Evolutionary conservation across 345 rosid species (phyloP).

Genomic region (Psidium friedrichsthalianum): DNA sequence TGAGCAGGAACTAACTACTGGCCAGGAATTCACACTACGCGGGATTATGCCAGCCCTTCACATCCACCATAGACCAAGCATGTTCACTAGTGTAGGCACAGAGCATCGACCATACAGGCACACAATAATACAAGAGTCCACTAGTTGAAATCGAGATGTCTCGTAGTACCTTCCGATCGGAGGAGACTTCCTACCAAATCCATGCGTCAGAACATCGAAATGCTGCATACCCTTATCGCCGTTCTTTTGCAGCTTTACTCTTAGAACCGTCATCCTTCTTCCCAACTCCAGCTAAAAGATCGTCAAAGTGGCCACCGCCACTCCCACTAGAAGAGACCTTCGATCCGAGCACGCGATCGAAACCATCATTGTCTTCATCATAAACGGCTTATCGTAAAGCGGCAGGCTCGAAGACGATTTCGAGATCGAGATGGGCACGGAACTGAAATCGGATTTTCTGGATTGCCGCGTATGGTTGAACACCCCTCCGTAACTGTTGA

Average conservation of each 20-base stretch:
- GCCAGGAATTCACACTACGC: background rate
- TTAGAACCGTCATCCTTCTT: slow-evolving; percentile 10
- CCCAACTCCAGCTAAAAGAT: slow-evolving; percentile 21
- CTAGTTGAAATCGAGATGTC: background rate
- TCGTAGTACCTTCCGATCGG: slow-evolving; percentile 8
- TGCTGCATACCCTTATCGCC: slow-evolving; percentile 6
- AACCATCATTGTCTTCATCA: slow-evolving; percentile 15
- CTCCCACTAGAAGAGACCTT: background rate
- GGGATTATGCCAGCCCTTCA: background rate
- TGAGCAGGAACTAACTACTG: background rate
- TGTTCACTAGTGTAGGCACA: background rate
- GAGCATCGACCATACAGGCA: background rate
- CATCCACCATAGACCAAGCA: background rate
- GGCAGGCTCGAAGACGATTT: slow-evolving; percentile 8
- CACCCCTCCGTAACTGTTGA: slow-evolving; percentile 12
- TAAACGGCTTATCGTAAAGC: slow-evolving; percentile 24
- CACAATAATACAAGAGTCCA: background rate
- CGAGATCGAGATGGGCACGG: background rate
- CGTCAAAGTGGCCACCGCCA: slow-evolving; percentile 11
- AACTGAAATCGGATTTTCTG: slow-evolving; percentile 5
- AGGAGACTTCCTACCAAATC: slow-evolving; percentile 26
- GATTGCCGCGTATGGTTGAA: background rate
- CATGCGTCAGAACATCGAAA: slow-evolving; percentile 27
- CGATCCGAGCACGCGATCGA: background rate
- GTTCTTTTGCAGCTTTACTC: slow-evolving; percentile 1